phyloP scores from a whole-genome alignment of 495 filamentous ascomycete genomes.

The Penicillium flavigenum region DNA sequence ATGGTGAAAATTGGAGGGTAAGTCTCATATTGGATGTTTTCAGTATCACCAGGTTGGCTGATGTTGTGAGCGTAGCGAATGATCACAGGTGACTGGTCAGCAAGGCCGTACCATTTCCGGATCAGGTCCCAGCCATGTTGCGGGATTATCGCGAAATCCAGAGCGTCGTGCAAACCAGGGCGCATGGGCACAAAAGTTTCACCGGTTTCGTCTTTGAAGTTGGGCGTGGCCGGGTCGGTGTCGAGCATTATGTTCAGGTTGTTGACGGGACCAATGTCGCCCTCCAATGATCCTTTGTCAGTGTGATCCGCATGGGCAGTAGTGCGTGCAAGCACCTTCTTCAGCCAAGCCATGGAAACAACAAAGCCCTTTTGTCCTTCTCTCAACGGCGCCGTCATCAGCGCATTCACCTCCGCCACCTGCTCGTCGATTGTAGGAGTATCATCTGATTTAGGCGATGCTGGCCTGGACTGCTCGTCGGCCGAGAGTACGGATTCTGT shows the following conservation, averaged over 20 bases:
- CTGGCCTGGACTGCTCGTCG: conserved; percentile 17
- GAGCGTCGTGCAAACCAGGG: conserved; percentile 59
- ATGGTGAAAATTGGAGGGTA: conserved; percentile 86
- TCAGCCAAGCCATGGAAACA: conserved; percentile 77
- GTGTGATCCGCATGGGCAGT: conserved; percentile 53
- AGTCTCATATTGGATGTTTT: conserved; percentile 78
- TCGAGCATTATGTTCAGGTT: conserved; percentile 66
- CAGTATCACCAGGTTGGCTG: conserved; percentile 49
- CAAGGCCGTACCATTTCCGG: conserved; percentile 76
- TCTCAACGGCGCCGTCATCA: conserved; percentile 50
- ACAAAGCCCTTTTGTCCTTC: conserved; percentile 76
- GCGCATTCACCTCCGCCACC: conserved; percentile 62
- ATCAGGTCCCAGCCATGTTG: conserved; percentile 78
- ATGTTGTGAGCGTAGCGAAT: conserved; percentile 77
- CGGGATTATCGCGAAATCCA: conserved; percentile 77
- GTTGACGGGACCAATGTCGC: conserved; percentile 77
- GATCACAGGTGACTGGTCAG: conserved; percentile 68
- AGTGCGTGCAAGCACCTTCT: conserved; percentile 67
- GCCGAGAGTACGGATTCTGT: conserved; percentile 25
- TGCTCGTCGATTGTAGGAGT: conserved; percentile 73
- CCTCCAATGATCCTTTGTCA: conserved; percentile 60
- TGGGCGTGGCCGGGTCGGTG: conserved; percentile 36
- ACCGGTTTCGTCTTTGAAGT: conserved; percentile 53
- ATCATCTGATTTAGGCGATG: conserved; percentile 17
- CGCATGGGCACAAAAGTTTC: conserved; percentile 73